These are phyloP conservation scores for Plenodomus tracheiphilus DNA, from an alignment of 2,329 filamentous ascomycete genomes.

Conservation along the genomic window DNA sequence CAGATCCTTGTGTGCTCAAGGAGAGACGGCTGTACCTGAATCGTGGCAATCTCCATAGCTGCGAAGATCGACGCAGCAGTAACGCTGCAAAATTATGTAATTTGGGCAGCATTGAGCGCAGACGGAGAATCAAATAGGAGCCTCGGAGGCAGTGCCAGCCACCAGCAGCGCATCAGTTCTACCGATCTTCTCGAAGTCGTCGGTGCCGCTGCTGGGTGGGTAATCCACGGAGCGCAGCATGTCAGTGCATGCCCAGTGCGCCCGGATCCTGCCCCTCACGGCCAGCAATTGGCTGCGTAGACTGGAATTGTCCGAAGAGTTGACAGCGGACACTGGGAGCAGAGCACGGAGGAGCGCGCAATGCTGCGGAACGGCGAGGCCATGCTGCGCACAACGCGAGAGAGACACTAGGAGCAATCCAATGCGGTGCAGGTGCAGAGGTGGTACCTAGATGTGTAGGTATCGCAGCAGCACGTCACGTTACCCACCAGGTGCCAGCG, in stretches of 20 bases:
- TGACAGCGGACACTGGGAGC: background rate
- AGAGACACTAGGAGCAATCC: background rate
- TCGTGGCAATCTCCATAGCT: too few species aligned
- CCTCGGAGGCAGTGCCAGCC: too few species aligned
- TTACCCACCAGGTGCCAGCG: slow-evolving; percentile 4
- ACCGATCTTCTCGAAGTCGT: slow-evolving; percentile 38
- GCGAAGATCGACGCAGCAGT: too few species aligned
- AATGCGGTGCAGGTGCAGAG: too few species aligned
- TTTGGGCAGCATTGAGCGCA: too few species aligned
- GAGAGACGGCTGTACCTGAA: too few species aligned
- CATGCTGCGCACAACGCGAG: slow-evolving; percentile 2
- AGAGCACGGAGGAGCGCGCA: slow-evolving; percentile 25
- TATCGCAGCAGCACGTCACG: slow-evolving; percentile 12
- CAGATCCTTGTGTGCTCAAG: too few species aligned
- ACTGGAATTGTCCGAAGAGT: background rate
- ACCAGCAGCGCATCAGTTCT: slow-evolving; percentile 31
- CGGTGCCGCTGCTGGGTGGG: slow-evolving; percentile 10
- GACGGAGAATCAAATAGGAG: too few species aligned
- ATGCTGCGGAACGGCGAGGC: slow-evolving; percentile 16
- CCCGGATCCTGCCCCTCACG: slow-evolving; percentile 15
- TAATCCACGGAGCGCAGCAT: slow-evolving; percentile 15
- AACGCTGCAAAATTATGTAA: too few species aligned
- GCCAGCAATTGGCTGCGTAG: slow-evolving; percentile 27
- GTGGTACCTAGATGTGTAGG: too few species aligned
- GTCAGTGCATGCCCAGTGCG: slow-evolving; percentile 9